Conservation (phyloP, 1,284 basidiomycete genomes). For the Rhodotorula mucilaginosa region DNA sequence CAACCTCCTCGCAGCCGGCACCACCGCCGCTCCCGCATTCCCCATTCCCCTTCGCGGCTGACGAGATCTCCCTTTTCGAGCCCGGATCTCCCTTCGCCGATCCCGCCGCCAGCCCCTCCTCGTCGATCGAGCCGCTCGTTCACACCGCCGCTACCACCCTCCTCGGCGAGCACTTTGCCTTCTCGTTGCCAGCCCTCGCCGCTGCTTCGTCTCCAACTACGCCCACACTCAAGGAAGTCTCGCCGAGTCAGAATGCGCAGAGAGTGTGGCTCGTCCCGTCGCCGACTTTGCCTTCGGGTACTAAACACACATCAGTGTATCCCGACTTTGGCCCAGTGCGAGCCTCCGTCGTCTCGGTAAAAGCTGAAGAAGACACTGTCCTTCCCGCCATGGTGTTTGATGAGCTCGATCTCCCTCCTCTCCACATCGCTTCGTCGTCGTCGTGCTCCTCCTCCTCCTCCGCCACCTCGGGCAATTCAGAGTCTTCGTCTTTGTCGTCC, state of each 20-base stretch:
- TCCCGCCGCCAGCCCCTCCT: conserved; percentile 3
- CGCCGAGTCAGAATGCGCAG: neutral
- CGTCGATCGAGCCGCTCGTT: conserved; percentile 23
- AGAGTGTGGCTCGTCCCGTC: conserved; percentile 7
- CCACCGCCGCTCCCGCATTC: conserved; percentile 5
- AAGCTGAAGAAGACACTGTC: no score
- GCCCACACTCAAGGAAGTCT: neutral
- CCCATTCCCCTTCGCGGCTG: conserved; percentile 25
- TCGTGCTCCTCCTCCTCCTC: neutral
- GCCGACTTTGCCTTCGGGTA: neutral
- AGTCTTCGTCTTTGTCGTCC: neutral
- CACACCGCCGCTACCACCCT: neutral
- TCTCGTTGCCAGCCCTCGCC: conserved; percentile 1
- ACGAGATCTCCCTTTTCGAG: neutral
- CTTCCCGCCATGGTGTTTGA: no score
- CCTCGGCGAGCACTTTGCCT: neutral
- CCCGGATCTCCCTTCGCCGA: neutral
- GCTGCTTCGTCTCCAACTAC: neutral
- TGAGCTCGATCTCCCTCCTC: no score
- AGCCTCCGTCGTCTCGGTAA: neutral
- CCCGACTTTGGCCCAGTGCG: neutral
- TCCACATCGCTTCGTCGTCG: neutral
- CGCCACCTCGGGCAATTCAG: no score
- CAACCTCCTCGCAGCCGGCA: neutral
- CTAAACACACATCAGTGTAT: conserved; percentile 21